Evolutionary conservation across 2,329 filamentous ascomycete species (phyloP), one percentile per base, ranked within the genome.

Genomic region (Diplodia scrobiculata): DNA sequence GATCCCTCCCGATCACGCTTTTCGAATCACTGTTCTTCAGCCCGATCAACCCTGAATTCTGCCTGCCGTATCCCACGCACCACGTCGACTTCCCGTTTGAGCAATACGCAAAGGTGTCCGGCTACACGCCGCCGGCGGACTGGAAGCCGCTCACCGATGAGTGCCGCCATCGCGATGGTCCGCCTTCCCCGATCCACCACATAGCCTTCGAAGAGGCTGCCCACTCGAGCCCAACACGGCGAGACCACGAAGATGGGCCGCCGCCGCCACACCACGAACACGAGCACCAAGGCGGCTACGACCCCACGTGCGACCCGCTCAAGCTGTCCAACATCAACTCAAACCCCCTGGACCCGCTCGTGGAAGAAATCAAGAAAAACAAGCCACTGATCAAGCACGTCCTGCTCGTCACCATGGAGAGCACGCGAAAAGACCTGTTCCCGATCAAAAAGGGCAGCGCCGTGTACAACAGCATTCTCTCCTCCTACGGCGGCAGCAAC

Each of bases 391-490:
- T 80, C 45, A 76, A 79, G 29, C 74, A 80, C 69, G 72, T 79
- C 0, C 71, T 79, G 5, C 29, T 80, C 7, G 59, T 80, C 32
- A 78, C 75, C 3, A 69, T 80, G 17, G 78, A 80, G 68, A 78
- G 75, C 63, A 77, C 76, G 3, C 72, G 78, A 36, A 79, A 79
- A 55, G 77, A 80, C 45, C 70, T 79, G 41, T 79, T 79, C 67
- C 78, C 78, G 1, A 69, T 78, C 59, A 74, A 76, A 60, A 75
- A 76, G 55, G 73, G 73, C 13, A 75, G 73, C 17, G 71, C 70
- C 3, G 67, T 79, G 14, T 75, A 78, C 55, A 70, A 79, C 21
- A 68, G 67, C 25, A 71, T 79, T 21, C 27, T 47, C 3, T 55
- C 63, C 13, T 71, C 73, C 9, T 74, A 74, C 6, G 72, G 76